Base-by-base conservation (phyloP, 768 basidiomycete species). In the Scleroderma bovista region DNA sequence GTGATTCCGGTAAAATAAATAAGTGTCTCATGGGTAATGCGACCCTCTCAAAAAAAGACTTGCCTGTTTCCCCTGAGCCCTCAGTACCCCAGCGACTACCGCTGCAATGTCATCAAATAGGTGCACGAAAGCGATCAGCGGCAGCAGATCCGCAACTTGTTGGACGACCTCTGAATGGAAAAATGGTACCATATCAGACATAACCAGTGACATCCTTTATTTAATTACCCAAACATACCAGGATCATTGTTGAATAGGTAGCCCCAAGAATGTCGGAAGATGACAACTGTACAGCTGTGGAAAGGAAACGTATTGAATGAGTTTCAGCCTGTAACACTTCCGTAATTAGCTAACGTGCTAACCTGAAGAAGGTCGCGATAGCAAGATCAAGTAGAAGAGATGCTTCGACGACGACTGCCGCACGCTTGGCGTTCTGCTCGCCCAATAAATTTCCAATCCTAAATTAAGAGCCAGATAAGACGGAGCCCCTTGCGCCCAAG, bases 361-460 rank as follows among this genome's bases (percentile, higher is more conserved):
- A 84, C 85, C 86, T 83, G 48, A 79, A 81, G 22, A 88, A 60
- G 4, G 72, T 62, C 6, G 84, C 80, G 31, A 91, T 70, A 3
- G 65, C 60, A 13, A 92, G 57, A 0, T 80, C 80, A 66, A 93
- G 72, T 19, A 87, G 47, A 17, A 96, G 70, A 4, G 86, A 68
- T 1, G 83, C 77, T 43, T 78, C 78, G 1, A 86, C 79, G 0
- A 89, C 78, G 41, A 86, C 75, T 23, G 72, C 76, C 0, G 95
- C 93, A 38, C 88, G 83, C 42, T 70, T 69, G 0, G 83, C 80
- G 38, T 92, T 82, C 40, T 75, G 72, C 54, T 94, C 89, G 6
- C 94, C 93, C 1, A 96, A 75, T 6, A 95, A 72, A 60, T 96
- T 96, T 2, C 93, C 93, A 29, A 93, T 83, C 8, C 89, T 89